Conservation (phyloP, 306 rosid genomes). For the Prunus mume region DNA sequence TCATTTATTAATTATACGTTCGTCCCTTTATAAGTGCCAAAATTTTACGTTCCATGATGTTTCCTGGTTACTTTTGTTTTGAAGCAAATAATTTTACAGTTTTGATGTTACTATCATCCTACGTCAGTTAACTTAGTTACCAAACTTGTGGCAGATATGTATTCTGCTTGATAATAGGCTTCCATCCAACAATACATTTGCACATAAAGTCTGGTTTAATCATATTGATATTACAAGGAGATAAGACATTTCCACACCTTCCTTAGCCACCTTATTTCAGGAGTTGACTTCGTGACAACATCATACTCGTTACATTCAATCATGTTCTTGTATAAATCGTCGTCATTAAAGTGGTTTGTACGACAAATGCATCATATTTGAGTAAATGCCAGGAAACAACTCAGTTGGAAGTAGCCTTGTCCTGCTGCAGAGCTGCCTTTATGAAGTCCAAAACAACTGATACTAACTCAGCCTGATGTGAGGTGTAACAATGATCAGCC, state of each 20-base stretch:
- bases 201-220: too few relatives aligned
- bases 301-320: background rate
- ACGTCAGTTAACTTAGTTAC: too few relatives aligned
- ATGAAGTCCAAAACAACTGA: slow-evolving; percentile 44
- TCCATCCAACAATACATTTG: too few relatives aligned
- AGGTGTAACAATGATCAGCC: slow-evolving; percentile 58
- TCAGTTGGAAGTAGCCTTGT: slow-evolving; percentile 29
- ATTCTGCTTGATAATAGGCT: background rate
- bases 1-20: background rate
- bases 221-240: too few relatives aligned
- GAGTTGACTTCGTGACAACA: background rate
- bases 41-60: too few relatives aligned
- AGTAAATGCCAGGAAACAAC: too few relatives aligned
- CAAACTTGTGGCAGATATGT: background rate
- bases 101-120: background rate
- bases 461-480: slow-evolving; percentile 49
- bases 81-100: background rate
- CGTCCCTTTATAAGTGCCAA: background rate
- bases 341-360: background rate
- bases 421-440: slow-evolving; percentile 40
- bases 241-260: too few relatives aligned
- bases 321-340: too few relatives aligned
- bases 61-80: background rate
- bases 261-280: too few relatives aligned
- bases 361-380: too few relatives aligned